Evolutionary conservation across 2,329 filamentous ascomycete genomes (phyloP).

Genomic region (Cytospora mali): DNA sequence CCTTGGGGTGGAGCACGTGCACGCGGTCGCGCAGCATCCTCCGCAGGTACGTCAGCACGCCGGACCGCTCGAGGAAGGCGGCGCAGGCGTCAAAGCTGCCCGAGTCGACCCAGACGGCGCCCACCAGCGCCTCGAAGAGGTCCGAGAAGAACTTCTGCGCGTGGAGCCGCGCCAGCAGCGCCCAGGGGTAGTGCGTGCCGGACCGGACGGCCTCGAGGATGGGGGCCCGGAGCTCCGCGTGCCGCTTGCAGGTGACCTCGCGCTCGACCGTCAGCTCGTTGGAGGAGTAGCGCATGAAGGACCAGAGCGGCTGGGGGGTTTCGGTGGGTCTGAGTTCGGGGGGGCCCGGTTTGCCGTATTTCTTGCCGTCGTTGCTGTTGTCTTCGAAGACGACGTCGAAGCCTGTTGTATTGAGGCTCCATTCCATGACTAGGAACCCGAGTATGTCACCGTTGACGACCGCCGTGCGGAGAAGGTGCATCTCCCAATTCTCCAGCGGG

Average conservation of each 20-base stretch:
- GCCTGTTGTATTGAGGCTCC: conserved; percentile 40
- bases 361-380: not conserved
- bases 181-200: conserved; percentile 73
- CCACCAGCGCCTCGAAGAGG: conserved; percentile 77
- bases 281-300: conserved; percentile 66
- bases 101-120: conserved; percentile 82
- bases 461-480: conserved; percentile 76
- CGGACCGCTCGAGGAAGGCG: conserved; percentile 62
- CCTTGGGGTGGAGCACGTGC: conserved; percentile 66
- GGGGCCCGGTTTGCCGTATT: conserved; percentile 30
- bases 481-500: conserved; percentile 54
- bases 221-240: conserved; percentile 48
- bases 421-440: conserved; percentile 72
- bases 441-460: conserved; percentile 82
- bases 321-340: conserved; percentile 28
- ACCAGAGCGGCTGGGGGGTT: conserved; percentile 57
- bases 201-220: conserved; percentile 55
- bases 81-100: conserved; percentile 64
- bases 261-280: conserved; percentile 52
- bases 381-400: conserved; percentile 27
- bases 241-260: conserved; percentile 46
- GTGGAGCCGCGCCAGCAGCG: conserved; percentile 63
- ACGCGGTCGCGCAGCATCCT: conserved; percentile 61
- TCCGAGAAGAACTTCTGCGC: conserved; percentile 82
- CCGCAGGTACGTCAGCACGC: conserved; percentile 65